Conservation (phyloP, 306 rosid species). For the Abrus pulchellus region DNA sequence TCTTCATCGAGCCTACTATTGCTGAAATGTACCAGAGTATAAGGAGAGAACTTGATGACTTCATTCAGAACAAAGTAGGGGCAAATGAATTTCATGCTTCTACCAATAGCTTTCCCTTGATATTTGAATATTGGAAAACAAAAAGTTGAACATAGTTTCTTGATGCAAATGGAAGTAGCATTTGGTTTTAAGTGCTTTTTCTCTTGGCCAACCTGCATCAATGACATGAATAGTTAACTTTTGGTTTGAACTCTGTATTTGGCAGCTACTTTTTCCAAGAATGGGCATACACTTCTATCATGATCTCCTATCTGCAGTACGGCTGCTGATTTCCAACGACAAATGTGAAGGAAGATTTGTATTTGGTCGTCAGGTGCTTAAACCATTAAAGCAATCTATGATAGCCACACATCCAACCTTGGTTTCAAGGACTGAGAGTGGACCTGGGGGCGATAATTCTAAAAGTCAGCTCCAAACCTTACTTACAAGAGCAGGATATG, state of each 20-base stretch:
- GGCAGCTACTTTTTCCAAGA: slow-evolving; percentile 81
- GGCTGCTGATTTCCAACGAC: slow-evolving; percentile 72
- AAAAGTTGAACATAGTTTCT: neutral
- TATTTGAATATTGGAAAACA: slow-evolving; percentile 26
- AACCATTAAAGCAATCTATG: slow-evolving; percentile 57
- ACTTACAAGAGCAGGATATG: slow-evolving; percentile 87
- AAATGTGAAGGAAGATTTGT: slow-evolving; percentile 77
- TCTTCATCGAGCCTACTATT: slow-evolving; percentile 81
- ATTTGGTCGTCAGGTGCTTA: slow-evolving; percentile 69
- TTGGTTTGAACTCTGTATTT: slow-evolving; percentile 35
- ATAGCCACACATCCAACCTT: slow-evolving; percentile 55
- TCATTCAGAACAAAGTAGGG: slow-evolving; percentile 87
- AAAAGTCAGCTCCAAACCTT: slow-evolving; percentile 96
- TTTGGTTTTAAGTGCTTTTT: slow-evolving; percentile 40
- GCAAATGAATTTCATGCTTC: slow-evolving; percentile 42
- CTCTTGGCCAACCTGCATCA: neutral
- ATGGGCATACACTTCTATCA: slow-evolving; percentile 68
- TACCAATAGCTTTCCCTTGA: slow-evolving; percentile 25
- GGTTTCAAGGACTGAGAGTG: slow-evolving; percentile 89
- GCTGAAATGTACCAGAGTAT: slow-evolving; percentile 77
- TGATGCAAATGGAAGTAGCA: slow-evolving; percentile 27
- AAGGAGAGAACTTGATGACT: slow-evolving; percentile 79
- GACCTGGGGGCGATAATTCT: slow-evolving; percentile 98
- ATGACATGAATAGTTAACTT: neutral
- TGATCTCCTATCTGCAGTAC: slow-evolving; percentile 81